Evolutionary conservation across 148 eudicot genomes (phyloP), one percentile per base, ranked within the genome.

Genomic region (Beta vulgaris): DNA sequence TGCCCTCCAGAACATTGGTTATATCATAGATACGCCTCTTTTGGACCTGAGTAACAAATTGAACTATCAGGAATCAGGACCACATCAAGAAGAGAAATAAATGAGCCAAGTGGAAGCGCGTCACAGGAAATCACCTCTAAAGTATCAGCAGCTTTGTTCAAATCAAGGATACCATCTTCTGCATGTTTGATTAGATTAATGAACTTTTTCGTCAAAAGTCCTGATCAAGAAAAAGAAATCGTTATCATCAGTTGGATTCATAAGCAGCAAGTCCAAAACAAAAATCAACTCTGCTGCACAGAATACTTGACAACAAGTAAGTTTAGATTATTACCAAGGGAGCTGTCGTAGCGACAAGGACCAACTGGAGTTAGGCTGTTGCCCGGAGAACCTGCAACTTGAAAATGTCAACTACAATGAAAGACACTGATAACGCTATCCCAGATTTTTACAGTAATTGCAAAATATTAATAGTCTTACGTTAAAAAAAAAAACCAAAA

Each of bases 21-120:
- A 95, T 95, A 76, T 95, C 99, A 87, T 95, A 95, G 66, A 95
- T 95, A 67, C 99, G 90, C 85, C 99, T 92, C 82, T 95, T 95
- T 75, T 92, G 99, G 18, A 95, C 99, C 99, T 95, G 86, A 60
- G 71, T 53, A 36, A 76, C 14, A 77, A 76, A 72, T 59, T 26
- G 51, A 59, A 39, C 13, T 42, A 55, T 71, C 60, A 75, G 68
- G n/a, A n/a, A n/a, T n/a, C n/a, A n/a, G n/a, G n/a, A 57, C 42
- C 25, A 49, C n/a, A 34, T 32, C 48, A 46, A 31, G 42, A 51
- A 31, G 35, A 37, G 44, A n/a, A 66, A 25, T 55, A 6, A 4
- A 36, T 29, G 37, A 63, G 37, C 29, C 31, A 63, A 23, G 59
- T 16, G 44, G 54, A 31, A 69, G 64, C 46, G 55, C 37, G 10